A percentile compares a stretch with the other conserved stretches of the same genome.
Evolutionary conservation across 1,139 yeast genomes (phyloP).

Genomic region (Lodderomyces metapsilosis): DNA sequence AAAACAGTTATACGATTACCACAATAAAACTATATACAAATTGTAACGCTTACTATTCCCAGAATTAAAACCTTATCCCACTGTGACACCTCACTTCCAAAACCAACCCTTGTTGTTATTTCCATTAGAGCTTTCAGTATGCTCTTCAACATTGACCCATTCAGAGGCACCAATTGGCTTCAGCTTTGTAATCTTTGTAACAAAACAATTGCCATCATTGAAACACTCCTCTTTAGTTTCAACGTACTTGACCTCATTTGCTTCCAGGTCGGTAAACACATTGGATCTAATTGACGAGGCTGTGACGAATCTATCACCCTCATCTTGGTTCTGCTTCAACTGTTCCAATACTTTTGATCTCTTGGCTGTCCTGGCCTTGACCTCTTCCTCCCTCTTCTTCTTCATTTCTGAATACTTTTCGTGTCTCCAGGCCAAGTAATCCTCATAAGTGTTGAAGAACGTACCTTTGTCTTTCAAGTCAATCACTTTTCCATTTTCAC

Average conservation of each 20-base stretch:
- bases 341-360: not conserved
- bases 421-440: constrained; percentile 66
- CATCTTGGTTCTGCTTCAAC: constrained; percentile 4
- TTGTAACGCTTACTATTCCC: not conserved
- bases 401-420: constrained; percentile 42
- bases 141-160: constrained; percentile 31
- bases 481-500: constrained; percentile 18
- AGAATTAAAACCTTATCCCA: not conserved
- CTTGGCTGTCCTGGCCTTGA: constrained; percentile 8
- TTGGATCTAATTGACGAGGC: constrained; percentile 51
- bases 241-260: constrained; percentile 53
- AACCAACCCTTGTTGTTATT: constrained; percentile 19
- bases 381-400: constrained; percentile 13
- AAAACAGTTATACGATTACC: no score
- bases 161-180: constrained; percentile 34
- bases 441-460: constrained; percentile 61
- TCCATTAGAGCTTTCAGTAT: constrained; percentile 7
- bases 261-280: constrained; percentile 48
- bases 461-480: constrained; percentile 42
- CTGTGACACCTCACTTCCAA: constrained; percentile 19
- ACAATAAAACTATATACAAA: constrained; percentile 1
- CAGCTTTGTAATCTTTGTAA: constrained; percentile 37
- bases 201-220: constrained; percentile 61
- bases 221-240: constrained; percentile 53
- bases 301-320: constrained; percentile 26